Conservation (phyloP, 257 asterid species). For the Verbena officinalis region DNA sequence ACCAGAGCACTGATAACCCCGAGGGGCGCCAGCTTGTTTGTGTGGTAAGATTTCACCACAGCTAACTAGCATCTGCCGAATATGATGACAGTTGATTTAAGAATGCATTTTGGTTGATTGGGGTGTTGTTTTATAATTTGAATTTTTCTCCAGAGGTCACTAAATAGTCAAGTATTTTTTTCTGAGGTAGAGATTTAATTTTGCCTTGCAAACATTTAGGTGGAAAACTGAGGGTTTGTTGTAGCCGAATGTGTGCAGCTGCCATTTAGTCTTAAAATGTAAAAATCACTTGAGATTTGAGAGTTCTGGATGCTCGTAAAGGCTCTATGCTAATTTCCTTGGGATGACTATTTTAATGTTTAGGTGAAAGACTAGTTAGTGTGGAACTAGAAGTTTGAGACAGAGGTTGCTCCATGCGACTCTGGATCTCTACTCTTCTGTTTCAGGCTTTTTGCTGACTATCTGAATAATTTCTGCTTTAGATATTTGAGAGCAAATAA, state of each 20-base stretch:
- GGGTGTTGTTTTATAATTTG: background rate
- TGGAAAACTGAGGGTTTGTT: background rate
- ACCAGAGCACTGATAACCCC: constrained; percentile 76
- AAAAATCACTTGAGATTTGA: background rate
- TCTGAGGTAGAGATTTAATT: background rate
- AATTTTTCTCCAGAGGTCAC: background rate
- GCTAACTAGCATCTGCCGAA: background rate
- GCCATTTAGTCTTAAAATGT: background rate
- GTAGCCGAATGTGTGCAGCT: background rate
- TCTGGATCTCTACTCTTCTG: constrained; percentile 4
- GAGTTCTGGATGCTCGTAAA: background rate
- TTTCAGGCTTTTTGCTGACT: constrained; percentile 6
- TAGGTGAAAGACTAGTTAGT: background rate
- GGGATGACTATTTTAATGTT: background rate
- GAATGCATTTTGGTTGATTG: background rate
- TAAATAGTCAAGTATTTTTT: background rate
- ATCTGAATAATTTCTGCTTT: background rate
- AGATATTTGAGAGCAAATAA: background rate
- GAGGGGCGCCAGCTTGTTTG: constrained; percentile 97
- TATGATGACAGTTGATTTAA: too few species aligned
- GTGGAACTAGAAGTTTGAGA: background rate
- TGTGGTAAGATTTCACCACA: constrained; percentile 63
- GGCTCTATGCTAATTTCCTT: background rate
- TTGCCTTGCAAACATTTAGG: background rate
- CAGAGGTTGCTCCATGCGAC: background rate